These are phyloP conservation scores for Pestalotiopsis sp. DNA, from an alignment of 2,329 filamentous ascomycete species.

Conservation along the genomic window DNA sequence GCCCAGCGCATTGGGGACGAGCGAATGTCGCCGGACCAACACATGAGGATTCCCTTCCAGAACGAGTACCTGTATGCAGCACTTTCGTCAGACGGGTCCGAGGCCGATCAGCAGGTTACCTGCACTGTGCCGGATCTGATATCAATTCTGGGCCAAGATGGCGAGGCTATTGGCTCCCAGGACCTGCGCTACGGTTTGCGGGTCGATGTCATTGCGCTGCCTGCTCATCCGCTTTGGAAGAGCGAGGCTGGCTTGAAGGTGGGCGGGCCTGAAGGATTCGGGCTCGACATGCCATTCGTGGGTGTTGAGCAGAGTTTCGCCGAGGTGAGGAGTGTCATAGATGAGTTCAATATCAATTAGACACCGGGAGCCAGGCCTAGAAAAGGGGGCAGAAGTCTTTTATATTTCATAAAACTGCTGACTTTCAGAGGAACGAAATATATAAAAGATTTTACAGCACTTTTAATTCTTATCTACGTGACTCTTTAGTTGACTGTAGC, in stretches of 20 bases:
- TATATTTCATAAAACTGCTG: no score
- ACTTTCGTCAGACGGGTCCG: not conserved
- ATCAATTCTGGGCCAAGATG: conserved; percentile 4
- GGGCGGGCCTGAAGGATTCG: not conserved
- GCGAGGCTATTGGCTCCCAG: conserved; percentile 6
- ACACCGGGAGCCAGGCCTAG: not conserved
- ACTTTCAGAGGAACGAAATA: no score
- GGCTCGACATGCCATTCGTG: not conserved
- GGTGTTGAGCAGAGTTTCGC: not conserved
- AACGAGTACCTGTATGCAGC: conserved; percentile 8
- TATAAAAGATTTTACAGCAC: no score
- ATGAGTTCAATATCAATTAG: not conserved
- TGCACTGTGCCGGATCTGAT: conserved; percentile 8
- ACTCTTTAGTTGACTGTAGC: no score
- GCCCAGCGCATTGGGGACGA: no score
- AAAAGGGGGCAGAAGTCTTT: not conserved
- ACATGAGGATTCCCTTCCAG: conserved; percentile 4
- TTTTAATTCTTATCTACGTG: no score
- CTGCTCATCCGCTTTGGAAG: conserved; percentile 8
- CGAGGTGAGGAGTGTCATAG: conserved; percentile 2
- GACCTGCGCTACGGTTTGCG: conserved; percentile 4
- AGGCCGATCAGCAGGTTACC: not conserved
- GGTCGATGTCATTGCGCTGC: not conserved
- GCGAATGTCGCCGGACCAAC: not conserved
- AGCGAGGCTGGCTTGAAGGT: not conserved